A percentile compares a stretch with the other conserved stretches of the same genome.
Conservation (phyloP, 2,329 filamentous ascomycete species). For the Clarireedia monteithiana region DNA sequence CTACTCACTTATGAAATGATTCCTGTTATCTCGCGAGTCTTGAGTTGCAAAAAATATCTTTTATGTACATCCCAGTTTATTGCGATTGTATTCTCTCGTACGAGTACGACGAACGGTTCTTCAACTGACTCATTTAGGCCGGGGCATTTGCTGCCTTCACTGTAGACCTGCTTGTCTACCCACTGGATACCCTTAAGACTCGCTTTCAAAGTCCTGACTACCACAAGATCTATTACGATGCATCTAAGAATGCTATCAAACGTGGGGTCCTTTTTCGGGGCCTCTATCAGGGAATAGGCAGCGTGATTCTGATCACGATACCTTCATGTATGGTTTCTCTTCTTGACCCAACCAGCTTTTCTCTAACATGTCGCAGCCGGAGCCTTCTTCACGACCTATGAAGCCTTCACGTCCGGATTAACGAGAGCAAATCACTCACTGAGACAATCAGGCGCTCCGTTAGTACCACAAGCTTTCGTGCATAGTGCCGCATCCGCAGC, state of each 20-base stretch:
- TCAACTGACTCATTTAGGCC: constrained; percentile 43
- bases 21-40: not conserved
- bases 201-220: constrained; percentile 75
- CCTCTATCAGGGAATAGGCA: constrained; percentile 73
- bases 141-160: constrained; percentile 80
- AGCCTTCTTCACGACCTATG: constrained; percentile 86
- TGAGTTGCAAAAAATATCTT: not conserved
- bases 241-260: constrained; percentile 44
- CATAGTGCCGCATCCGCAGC: constrained; percentile 67
- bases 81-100: not conserved
- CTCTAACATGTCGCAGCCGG: constrained; percentile 48
- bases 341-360: not conserved
- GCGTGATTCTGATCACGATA: constrained; percentile 74
- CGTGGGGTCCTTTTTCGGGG: constrained; percentile 57
- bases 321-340: constrained; percentile 56
- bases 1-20: not conserved
- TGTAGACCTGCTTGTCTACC: constrained; percentile 70
- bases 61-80: not conserved
- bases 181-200: constrained; percentile 85
- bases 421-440: constrained; percentile 39
- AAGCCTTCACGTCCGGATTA: constrained; percentile 62
- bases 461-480: constrained; percentile 62
- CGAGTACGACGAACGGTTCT: not conserved
- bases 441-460: constrained; percentile 46
- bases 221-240: constrained; percentile 54